Evolutionary conservation across 2,329 filamentous ascomycete species (phyloP).

Genomic region (Sporothrix phasma): DNA sequence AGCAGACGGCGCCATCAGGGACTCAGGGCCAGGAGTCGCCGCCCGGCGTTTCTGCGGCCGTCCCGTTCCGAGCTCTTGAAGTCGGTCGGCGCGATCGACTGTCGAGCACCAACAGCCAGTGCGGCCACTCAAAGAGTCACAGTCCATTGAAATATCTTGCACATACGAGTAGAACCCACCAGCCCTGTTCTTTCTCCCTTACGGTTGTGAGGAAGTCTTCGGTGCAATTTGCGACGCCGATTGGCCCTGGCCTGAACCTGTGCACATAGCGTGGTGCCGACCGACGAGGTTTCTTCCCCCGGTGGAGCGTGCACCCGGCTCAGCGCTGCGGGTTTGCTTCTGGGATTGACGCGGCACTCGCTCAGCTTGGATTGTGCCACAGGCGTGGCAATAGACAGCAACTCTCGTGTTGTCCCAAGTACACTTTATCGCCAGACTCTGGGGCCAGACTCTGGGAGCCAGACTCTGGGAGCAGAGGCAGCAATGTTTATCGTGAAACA

Average conservation of each 20-base stretch:
- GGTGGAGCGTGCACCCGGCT: background rate
- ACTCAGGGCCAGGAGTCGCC: background rate
- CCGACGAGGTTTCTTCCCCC: background rate
- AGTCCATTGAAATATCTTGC: no score
- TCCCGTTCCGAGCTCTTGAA: background rate
- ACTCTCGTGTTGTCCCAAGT: no score
- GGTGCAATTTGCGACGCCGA: background rate
- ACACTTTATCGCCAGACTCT: no score
- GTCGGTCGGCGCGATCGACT: background rate
- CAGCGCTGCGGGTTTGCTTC: no score
- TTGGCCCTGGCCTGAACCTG: background rate
- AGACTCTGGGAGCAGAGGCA: no score
- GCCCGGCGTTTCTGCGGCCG: slow-evolving; percentile 11
- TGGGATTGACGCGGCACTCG: background rate
- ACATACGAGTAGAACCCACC: no score
- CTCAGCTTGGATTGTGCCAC: background rate
- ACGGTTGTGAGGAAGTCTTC: no score
- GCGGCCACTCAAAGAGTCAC: background rate
- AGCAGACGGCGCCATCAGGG: no score
- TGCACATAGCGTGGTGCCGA: background rate
- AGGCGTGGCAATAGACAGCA: background rate
- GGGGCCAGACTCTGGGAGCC: no score
- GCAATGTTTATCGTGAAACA: no score
- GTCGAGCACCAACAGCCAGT: background rate
- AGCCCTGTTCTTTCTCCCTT: background rate